Conservation (phyloP, 1,284 basidiomycete species). For the Fomitopsis schrenkii region DNA sequence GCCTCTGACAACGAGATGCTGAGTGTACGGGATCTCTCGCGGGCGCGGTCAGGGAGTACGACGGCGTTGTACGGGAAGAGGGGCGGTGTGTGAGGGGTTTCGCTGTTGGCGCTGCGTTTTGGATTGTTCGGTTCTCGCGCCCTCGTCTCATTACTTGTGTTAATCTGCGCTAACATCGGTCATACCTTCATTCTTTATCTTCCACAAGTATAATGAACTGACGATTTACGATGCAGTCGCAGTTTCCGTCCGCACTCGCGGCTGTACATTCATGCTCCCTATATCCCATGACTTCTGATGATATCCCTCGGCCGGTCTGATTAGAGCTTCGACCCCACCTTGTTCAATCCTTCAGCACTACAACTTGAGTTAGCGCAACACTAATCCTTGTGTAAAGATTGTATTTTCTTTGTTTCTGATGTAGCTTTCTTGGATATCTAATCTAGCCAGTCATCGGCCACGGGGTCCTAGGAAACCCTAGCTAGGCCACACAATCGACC, state of each 20-base stretch:
- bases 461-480: too few species aligned
- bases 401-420: background rate
- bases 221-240: conserved; percentile 15
- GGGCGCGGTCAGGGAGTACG: conserved; percentile 22
- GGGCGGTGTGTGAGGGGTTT: background rate
- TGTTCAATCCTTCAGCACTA: background rate
- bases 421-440: background rate
- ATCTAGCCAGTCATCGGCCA: too few species aligned
- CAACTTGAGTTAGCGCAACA: background rate
- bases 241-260: conserved; percentile 1
- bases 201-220: conserved; percentile 18
- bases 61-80: conserved; percentile 12
- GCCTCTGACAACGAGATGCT: conserved; percentile 18
- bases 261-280: conserved; percentile 17
- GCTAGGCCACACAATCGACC: too few species aligned
- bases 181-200: background rate
- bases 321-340: background rate
- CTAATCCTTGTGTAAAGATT: background rate
- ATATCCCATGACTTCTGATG: conserved; percentile 19
- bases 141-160: background rate
- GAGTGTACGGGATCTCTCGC: conserved; percentile 13
- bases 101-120: background rate
- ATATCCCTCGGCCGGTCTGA: conserved; percentile 9
- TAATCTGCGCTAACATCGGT: background rate
- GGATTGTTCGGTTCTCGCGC: background rate